Conservation (phyloP, 495 filamentous ascomycete genomes). For the Penicillium simplicissimum region DNA sequence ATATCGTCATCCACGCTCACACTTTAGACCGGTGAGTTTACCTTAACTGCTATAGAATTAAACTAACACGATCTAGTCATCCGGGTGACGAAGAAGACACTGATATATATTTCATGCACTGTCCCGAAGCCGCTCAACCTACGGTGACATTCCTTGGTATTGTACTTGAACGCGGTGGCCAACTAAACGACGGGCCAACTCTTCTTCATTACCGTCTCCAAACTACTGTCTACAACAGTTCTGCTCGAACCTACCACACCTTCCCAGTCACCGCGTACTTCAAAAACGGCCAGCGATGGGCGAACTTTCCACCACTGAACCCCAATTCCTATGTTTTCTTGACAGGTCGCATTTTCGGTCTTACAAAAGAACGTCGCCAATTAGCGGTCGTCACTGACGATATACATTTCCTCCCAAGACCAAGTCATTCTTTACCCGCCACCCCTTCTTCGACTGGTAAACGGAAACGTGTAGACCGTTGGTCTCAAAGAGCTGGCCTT, state of each 20-base stretch:
- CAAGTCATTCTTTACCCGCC: not conserved
- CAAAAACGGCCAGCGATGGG: slow-evolving; percentile 19
- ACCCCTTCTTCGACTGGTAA: not conserved
- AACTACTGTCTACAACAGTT: slow-evolving; percentile 19
- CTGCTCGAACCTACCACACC: slow-evolving; percentile 10
- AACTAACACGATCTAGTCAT: slow-evolving; percentile 8
- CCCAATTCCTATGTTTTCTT: not conserved
- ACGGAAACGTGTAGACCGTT: not conserved
- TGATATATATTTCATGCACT: slow-evolving; percentile 21
- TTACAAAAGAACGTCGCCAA: slow-evolving; percentile 22
- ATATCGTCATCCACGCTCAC: slow-evolving; percentile 16
- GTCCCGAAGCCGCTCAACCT: slow-evolving; percentile 16
- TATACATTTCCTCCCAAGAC: slow-evolving; percentile 22
- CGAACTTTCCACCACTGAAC: not conserved
- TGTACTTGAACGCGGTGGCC: slow-evolving; percentile 12
- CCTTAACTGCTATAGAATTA: not conserved
- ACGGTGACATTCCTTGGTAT: slow-evolving; percentile 9
- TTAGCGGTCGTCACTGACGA: slow-evolving; percentile 16
- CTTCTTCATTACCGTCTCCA: slow-evolving; percentile 19
- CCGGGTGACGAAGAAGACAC: slow-evolving; percentile 17
- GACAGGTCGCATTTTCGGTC: slow-evolving; percentile 3
- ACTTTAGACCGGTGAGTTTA: slow-evolving; percentile 10
- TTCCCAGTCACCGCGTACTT: slow-evolving; percentile 10
- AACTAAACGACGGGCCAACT: slow-evolving; percentile 14
- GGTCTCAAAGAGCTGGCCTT: not conserved